Evolutionary conservation across 257 asterid genomes (phyloP).

Genomic region (Penstemon barbatus): DNA sequence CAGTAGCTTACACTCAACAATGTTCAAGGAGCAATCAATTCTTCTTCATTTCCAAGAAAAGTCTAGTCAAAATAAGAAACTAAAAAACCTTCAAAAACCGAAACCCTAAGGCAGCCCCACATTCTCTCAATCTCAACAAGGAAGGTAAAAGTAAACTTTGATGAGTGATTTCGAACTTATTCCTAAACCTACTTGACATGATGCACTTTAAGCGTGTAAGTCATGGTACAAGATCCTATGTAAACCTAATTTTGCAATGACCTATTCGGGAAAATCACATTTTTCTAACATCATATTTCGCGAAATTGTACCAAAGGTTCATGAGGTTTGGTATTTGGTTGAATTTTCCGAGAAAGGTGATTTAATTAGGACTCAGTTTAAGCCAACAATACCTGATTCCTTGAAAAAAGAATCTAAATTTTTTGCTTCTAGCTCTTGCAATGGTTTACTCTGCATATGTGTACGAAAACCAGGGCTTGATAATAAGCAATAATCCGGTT

Average conservation of each 20-base stretch:
- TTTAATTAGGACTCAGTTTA: not conserved
- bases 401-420: no score
- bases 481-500: conserved; percentile 5
- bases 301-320: not conserved
- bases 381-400: not conserved
- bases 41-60: no score
- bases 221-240: conserved; percentile 9
- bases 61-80: no score
- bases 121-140: no score
- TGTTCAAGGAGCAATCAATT: no score
- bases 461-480: not conserved
- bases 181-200: not conserved
- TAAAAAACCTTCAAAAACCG: no score
- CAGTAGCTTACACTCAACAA: no score
- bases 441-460: not conserved
- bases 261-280: not conserved
- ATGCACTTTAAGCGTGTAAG: not conserved
- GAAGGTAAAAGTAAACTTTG: no score
- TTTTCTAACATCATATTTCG: not conserved
- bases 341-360: not conserved
- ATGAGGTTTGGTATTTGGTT: not conserved
- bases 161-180: no score
- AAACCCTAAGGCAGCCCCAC: no score
- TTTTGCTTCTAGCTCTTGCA: not conserved
- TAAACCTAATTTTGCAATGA: not conserved